phyloP scores from a whole-genome alignment of 164 flowering plant species.

The Santalum album region DNA sequence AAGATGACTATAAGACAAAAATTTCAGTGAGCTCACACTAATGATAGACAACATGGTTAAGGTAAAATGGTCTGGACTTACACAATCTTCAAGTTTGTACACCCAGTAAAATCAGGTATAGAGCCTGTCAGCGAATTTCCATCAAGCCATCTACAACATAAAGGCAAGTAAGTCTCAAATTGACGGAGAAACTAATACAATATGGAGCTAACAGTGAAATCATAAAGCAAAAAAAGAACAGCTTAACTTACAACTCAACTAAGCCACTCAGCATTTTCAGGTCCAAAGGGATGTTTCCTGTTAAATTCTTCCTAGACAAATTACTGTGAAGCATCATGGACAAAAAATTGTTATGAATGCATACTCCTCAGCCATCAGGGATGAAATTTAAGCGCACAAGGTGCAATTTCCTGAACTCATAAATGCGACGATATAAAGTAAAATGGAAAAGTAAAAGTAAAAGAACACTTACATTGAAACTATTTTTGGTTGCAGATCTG shows the following conservation, averaged over 20 bases:
- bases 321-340: slow-evolving; percentile 35
- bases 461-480: slow-evolving; percentile 42
- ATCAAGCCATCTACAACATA: slow-evolving; percentile 76
- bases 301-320: slow-evolving; percentile 68
- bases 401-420: neutral
- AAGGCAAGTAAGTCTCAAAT: neutral
- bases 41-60: neutral
- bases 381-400: neutral
- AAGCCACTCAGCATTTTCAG: slow-evolving; percentile 60
- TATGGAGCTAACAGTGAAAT: neutral
- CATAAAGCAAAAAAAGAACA: slow-evolving; percentile 9
- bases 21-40: slow-evolving; percentile 4
- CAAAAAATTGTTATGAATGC: slow-evolving; percentile 2
- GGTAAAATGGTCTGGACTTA: slow-evolving; percentile 15
- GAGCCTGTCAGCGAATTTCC: slow-evolving; percentile 74
- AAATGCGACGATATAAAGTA: neutral
- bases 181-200: neutral
- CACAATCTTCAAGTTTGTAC: slow-evolving; percentile 60
- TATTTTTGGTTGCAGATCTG: slow-evolving; percentile 70
- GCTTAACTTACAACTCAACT: slow-evolving; percentile 67
- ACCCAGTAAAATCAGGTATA: slow-evolving; percentile 84
- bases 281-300: slow-evolving; percentile 71
- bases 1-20: slow-evolving; percentile 57
- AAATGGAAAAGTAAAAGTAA: neutral
- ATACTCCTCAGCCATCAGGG: neutral